Conservation (phyloP, 768 basidiomycete species). For the Lactifluus echinatus region DNA sequence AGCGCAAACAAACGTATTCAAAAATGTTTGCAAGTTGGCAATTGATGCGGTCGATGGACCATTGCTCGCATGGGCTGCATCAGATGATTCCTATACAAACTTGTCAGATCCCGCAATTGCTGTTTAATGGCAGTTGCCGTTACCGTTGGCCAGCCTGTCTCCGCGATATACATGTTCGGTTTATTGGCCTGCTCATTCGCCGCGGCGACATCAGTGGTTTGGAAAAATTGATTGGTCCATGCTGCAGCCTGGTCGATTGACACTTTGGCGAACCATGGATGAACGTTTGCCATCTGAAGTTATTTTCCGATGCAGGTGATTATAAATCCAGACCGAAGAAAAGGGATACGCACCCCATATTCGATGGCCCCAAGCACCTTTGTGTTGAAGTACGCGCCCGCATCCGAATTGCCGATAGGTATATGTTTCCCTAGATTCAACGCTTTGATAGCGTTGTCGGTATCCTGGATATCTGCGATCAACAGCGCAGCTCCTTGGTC, state of each 20-base stretch:
- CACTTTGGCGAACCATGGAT: constrained; percentile 89
- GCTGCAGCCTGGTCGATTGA: constrained; percentile 55
- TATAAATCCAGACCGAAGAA: constrained; percentile 29
- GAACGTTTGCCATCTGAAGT: constrained; percentile 75
- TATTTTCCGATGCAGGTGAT: no score
- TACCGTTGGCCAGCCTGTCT: constrained; percentile 85
- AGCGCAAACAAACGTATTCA: constrained; percentile 82
- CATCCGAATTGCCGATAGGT: constrained; percentile 74
- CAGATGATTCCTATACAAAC: constrained; percentile 45
- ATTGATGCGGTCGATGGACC: constrained; percentile 59
- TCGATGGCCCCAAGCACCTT: constrained; percentile 53
- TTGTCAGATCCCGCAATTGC: not conserved
- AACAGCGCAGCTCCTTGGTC: constrained; percentile 54
- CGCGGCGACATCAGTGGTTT: constrained; percentile 48
- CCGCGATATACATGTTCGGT: constrained; percentile 84
- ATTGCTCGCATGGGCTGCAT: constrained; percentile 48
- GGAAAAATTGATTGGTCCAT: constrained; percentile 82
- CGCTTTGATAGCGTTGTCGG: constrained; percentile 42
- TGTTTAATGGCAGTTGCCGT: not conserved
- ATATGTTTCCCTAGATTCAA: constrained; percentile 54
- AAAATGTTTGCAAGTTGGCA: constrained; percentile 65
- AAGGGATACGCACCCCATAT: constrained; percentile 48
- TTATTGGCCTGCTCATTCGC: constrained; percentile 55
- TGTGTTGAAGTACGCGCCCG: constrained; percentile 77
- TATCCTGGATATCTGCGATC: constrained; percentile 58